These are phyloP conservation scores for Penicillium alfredii DNA, from an alignment of 495 filamentous ascomycete genomes.

Conservation along the genomic window DNA sequence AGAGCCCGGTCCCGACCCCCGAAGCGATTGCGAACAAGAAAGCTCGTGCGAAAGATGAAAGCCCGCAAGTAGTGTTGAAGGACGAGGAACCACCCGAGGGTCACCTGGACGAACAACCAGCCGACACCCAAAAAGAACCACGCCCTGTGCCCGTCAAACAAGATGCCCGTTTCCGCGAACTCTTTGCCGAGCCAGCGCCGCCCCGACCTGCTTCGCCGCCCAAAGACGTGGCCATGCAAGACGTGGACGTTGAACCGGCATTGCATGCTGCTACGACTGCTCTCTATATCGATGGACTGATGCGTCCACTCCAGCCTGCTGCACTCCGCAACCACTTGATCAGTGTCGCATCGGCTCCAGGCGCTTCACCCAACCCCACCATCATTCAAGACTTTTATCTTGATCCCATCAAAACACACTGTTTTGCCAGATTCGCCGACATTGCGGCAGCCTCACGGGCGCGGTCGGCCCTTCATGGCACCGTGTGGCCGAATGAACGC, in stretches of 20 bases:
- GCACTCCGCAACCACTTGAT: constrained; percentile 61
- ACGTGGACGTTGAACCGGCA: constrained; percentile 54
- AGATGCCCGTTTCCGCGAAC: constrained; percentile 49
- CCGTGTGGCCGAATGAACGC: constrained; percentile 80
- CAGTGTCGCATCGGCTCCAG: constrained; percentile 57
- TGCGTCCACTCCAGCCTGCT: constrained; percentile 70
- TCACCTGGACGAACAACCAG: constrained; percentile 3
- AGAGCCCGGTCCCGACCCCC: constrained; percentile 56
- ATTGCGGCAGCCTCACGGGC: constrained; percentile 70
- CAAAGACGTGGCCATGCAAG: constrained; percentile 32
- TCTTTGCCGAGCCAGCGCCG: constrained; percentile 34
- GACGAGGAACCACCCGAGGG: constrained; percentile 17
- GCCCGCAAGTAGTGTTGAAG: constrained; percentile 23
- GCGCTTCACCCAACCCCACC: constrained; percentile 40
- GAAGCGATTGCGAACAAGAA: constrained; percentile 41
- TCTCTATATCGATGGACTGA: constrained; percentile 86
- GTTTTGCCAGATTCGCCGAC: constrained; percentile 65
- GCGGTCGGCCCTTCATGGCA: constrained; percentile 67
- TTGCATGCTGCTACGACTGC: constrained; percentile 77
- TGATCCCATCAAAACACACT: constrained; percentile 82
- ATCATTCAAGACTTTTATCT: constrained; percentile 66
- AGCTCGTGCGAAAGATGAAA: constrained; percentile 31
- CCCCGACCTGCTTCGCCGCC: constrained; percentile 16
- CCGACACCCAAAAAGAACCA: constrained; percentile 12
- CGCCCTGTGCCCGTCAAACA: constrained; percentile 20